phyloP scores from a whole-genome alignment of 108 stramenopile species.

The Nitzschia palea region DNA sequence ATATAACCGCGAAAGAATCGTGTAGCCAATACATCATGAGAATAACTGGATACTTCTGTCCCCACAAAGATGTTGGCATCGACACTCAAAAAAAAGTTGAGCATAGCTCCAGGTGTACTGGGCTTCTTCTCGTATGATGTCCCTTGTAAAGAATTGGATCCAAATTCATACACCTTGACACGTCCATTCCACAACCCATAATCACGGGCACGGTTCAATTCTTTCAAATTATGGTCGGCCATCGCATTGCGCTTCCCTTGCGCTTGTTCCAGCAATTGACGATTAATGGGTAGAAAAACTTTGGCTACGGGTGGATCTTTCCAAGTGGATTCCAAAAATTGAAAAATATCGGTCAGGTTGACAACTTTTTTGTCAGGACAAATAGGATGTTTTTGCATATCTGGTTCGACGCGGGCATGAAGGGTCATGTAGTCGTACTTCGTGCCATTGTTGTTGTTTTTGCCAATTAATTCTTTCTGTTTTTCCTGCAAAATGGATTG shows the following conservation, averaged over 20 bases:
- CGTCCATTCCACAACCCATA: slow-evolving; percentile 35
- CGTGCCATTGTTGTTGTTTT: background rate
- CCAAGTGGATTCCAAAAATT: slow-evolving; percentile 22
- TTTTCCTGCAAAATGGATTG: slow-evolving; percentile 8
- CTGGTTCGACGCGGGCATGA: slow-evolving; percentile 45
- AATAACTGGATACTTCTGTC: slow-evolving; percentile 37
- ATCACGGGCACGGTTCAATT: slow-evolving; percentile 13
- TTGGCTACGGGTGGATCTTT: slow-evolving; percentile 18
- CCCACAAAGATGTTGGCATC: slow-evolving; percentile 33
- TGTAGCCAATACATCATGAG: slow-evolving; percentile 16
- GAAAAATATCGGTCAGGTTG: slow-evolving; percentile 24
- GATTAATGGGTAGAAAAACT: slow-evolving; percentile 33
- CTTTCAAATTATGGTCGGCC: slow-evolving; percentile 24
- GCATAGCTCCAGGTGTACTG: slow-evolving; percentile 24
- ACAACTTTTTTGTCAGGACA: slow-evolving; percentile 28
- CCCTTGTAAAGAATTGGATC: slow-evolving; percentile 22
- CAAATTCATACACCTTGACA: slow-evolving; percentile 33
- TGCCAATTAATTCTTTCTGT: background rate
- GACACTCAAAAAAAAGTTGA: slow-evolving; percentile 32
- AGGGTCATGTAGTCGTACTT: slow-evolving; percentile 27
- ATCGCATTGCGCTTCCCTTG: slow-evolving; percentile 14
- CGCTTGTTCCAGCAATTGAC: slow-evolving; percentile 22
- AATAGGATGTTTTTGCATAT: slow-evolving; percentile 31
- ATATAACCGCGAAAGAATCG: slow-evolving; percentile 22
- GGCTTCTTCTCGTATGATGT: slow-evolving; percentile 14